Evolutionary conservation across 2,329 filamentous ascomycete genomes (phyloP).

Genomic region (Aspergillus piperis): DNA sequence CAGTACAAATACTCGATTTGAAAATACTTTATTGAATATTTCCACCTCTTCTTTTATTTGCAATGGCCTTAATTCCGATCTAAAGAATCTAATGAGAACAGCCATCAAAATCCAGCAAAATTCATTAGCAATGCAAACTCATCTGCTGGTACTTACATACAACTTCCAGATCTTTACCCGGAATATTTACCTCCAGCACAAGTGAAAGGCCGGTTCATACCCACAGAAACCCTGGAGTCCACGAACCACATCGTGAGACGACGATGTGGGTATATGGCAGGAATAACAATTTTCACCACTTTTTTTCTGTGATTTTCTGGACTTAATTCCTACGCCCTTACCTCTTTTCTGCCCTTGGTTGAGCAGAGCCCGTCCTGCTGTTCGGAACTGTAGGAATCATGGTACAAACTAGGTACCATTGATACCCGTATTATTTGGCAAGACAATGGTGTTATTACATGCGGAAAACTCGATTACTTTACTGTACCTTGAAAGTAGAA

Average conservation of each 20-base stretch:
- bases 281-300: slow-evolving; percentile 18
- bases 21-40: too few species aligned
- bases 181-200: slow-evolving; percentile 10
- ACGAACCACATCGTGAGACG: slow-evolving; percentile 10
- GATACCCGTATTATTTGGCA: not conserved
- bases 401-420: not conserved
- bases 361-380: not conserved
- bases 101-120: not conserved
- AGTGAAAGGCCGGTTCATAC: slow-evolving; percentile 22
- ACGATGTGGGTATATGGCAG: slow-evolving; percentile 24
- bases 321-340: slow-evolving; percentile 3
- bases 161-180: not conserved
- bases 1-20: too few species aligned
- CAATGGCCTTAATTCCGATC: not conserved
- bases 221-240: slow-evolving; percentile 32
- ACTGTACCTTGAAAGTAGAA: slow-evolving; percentile 8
- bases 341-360: not conserved
- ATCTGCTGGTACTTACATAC: slow-evolving; percentile 1
- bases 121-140: not conserved
- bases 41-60: not conserved
- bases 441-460: not conserved
- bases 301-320: slow-evolving; percentile 15
- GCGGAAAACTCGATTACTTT: not conserved
- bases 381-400: not conserved
- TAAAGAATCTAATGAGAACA: not conserved